Base-by-base conservation (phyloP, 2,329 filamentous ascomycete genomes). In the Calycina marina region DNA sequence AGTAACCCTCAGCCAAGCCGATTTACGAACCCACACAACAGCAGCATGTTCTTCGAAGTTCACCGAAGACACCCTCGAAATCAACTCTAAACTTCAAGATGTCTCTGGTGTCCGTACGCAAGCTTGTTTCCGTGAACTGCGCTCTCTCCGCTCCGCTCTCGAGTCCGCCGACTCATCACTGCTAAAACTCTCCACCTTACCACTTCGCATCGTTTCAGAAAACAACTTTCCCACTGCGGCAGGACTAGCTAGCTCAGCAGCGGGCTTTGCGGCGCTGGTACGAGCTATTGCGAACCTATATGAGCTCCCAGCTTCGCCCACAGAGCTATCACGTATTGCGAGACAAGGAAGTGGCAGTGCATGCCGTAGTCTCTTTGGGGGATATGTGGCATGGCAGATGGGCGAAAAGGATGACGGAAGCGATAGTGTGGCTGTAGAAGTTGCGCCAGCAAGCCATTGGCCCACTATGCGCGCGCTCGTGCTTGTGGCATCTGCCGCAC, bases 171-270 rank as follows among this genome's bases (percentile, higher is more conserved):
- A 93, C 54, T 47, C 74, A 0, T 74, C 72, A 14, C 69, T 93
- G n/a, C 84, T 88, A 26, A 83, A 81, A 56, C 73, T 98, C 36
- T 81, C 84, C 8, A 54, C 65, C 31, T 65, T 80, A 49, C 74
- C 81, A 18, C 72, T 98, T 40, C 80, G 77, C 47, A 77, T 98
- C 44, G 85, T 94, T 35, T 90, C 82, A 36, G 81, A 90, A 63
- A 98, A 98, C 69, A 98, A 98, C 69, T 98, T 98, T 68, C 90
- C 90, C 41, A 98, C 90, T 2, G 90, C 90, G 15, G 90, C 90
- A 4, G 90, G 90, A 5, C 74, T 98, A 11, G 76, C 77, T 4
- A 77, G 71, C 12, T 80, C 75, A 0, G 76, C 75, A 1, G 75
- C 75, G 1, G 75, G 75, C 4, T 78, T 79, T 41, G 75, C 75